phyloP scores from a whole-genome alignment of 2,329 filamentous ascomycete genomes.

The Ophiostoma tasmaniense region DNA sequence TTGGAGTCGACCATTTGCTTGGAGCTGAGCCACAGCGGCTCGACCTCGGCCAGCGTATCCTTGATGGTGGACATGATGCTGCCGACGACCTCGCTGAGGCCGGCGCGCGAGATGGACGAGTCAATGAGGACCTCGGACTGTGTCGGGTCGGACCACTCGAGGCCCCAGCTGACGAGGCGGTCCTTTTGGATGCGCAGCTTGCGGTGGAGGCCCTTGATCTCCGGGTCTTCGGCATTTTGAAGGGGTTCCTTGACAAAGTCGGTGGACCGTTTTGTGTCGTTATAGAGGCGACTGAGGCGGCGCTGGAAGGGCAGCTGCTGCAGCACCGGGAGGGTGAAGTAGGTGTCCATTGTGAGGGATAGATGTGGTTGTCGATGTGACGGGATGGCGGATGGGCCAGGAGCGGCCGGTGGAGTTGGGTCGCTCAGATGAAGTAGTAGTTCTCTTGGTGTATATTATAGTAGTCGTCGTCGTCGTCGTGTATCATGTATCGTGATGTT shows the following conservation, averaged over 20 bases:
- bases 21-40: conserved; percentile 59
- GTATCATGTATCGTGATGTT: neutral
- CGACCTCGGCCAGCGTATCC: conserved; percentile 67
- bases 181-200: conserved; percentile 75
- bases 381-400: neutral
- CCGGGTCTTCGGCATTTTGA: conserved; percentile 56
- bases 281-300: conserved; percentile 64
- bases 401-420: neutral
- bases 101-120: conserved; percentile 61
- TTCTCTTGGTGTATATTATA: neutral
- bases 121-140: conserved; percentile 58
- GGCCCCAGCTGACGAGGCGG: conserved; percentile 67
- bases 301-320: conserved; percentile 48
- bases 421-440: neutral
- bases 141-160: conserved; percentile 70
- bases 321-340: conserved; percentile 43
- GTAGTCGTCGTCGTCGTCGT: neutral
- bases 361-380: neutral
- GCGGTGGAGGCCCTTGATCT: conserved; percentile 62
- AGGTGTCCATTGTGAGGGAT: conserved; percentile 39
- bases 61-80: conserved; percentile 76
- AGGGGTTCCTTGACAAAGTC: conserved; percentile 61
- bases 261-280: conserved; percentile 70
- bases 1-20: conserved; percentile 33
- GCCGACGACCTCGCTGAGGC: conserved; percentile 66